Base-by-base conservation (phyloP, 331 rosid genomes). In the Telfairia occidentalis region DNA sequence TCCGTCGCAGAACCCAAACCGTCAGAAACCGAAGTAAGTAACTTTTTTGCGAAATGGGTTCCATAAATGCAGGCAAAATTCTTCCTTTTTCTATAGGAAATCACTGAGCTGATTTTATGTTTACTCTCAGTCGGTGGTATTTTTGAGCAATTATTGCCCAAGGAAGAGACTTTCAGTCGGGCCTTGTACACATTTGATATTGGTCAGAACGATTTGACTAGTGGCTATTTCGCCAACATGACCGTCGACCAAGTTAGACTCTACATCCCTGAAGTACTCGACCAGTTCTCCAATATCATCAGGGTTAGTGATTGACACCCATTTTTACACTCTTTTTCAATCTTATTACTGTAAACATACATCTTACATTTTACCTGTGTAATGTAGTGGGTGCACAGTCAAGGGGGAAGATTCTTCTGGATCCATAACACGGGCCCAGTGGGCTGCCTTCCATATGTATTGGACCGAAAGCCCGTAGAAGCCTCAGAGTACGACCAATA, bases 391-490 rank as follows among this genome's bases (percentile, higher is more conserved):
- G 40, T 84, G 23, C 65, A 86, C 35, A 50, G 59, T 67, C 80
- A 84, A 79, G 90, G 87, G 12, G 90, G 87, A 7, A 84, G 90
- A 64, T 78, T 67, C 70, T 84, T 84, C 69, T 86, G 90, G 90
- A 78, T 86, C 78, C 90, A 86, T 69, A 86, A 84, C 59, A 86
- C 90, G 0, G 90, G 87, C 21, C 87, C 90, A 4, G 78, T 86
- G 38, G 90, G 90, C 2, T 86, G 90, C 65, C 78, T 86, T 29
- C 87, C 86, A 1, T 86, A 86, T 46, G 74, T 84, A 34, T 9
- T 86, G 82, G 90, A 75, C 70, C 81, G 84, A 16, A 10, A 82
- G 16, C 82, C 75, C 6, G 53, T 84, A 35, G 32, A 59, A 15
- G 71, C 76, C 4, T 64, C 83, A 0, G 71, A 82, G 69, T 26